phyloP scores from a whole-genome alignment of 257 asterid species.

The Solanum lycopersicoides region DNA sequence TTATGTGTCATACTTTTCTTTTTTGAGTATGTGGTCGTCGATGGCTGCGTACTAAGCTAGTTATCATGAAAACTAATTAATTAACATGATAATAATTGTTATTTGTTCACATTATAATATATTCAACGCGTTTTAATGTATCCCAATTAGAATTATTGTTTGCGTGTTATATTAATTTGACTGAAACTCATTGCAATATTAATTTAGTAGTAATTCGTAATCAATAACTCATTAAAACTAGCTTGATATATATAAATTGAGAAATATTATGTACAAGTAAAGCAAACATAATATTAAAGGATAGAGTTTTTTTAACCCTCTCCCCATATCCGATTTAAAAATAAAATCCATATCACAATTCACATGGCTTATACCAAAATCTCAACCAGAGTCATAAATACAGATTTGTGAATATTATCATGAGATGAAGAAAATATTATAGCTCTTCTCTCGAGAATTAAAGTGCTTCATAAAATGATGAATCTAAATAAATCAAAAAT shows the following conservation, averaged over 20 bases:
- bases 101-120: not conserved
- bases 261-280: not conserved
- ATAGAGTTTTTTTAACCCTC: not conserved
- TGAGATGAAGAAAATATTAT: not conserved
- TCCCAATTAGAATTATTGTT: not conserved
- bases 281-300: not conserved
- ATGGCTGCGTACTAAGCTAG: not conserved
- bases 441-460: not conserved
- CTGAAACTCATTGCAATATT: not conserved
- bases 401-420: not conserved
- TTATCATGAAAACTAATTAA: not conserved
- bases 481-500: not conserved
- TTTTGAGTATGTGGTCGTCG: not conserved
- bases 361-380: not conserved
- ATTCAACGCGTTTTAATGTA: not conserved
- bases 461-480: accelerated
- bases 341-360: not conserved
- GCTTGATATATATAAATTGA: not conserved
- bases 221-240: not conserved
- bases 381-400: not conserved
- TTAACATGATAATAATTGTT: not conserved
- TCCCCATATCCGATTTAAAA: not conserved
- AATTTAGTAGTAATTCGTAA: not conserved
- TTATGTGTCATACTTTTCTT: not conserved
- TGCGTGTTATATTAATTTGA: not conserved